A percentile compares a stretch with the other conserved stretches of the same genome.
phyloP scores from a whole-genome alignment of 2,329 filamentous ascomycete species.

The Coniochaeta pulveracea region DNA sequence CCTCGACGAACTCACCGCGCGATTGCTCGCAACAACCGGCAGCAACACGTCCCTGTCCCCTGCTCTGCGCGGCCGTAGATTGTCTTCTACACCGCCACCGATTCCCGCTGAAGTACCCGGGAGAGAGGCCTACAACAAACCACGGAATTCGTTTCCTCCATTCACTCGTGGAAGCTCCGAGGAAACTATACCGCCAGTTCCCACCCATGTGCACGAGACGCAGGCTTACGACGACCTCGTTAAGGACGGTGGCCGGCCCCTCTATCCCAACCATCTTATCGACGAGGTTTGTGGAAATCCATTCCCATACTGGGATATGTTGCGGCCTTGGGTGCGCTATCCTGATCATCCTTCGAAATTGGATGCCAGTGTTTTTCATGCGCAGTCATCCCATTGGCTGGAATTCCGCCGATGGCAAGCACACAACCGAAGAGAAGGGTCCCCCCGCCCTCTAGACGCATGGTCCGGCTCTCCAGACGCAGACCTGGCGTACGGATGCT shows the following conservation, averaged over 20 bases:
- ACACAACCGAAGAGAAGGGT: constrained; percentile 12
- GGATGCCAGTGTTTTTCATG: constrained; percentile 14
- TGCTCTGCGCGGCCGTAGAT: no score
- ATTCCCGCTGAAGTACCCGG: no score
- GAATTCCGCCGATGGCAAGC: constrained; percentile 20
- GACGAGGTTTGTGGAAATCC: constrained; percentile 13
- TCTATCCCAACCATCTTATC: constrained; percentile 16
- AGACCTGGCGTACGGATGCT: constrained; percentile 4
- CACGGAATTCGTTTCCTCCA: no score
- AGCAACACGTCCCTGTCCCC: neutral
- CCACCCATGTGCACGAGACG: constrained; percentile 8
- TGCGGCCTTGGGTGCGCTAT: constrained; percentile 15
- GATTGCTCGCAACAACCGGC: constrained; percentile 5
- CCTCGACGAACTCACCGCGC: constrained; percentile 11
- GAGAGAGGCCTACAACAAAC: no score
- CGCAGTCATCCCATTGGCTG: constrained; percentile 17
- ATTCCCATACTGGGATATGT: constrained; percentile 14
- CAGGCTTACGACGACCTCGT: constrained; percentile 17
- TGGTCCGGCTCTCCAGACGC: neutral
- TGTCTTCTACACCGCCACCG: no score
- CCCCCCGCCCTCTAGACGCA: neutral
- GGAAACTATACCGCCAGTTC: neutral
- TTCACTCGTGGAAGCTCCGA: no score
- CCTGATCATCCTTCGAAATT: no score
- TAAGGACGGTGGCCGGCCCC: constrained; percentile 18